These are phyloP conservation scores for Digitaria exilis DNA, from an alignment of 202 grass and related monocot genomes.

Conservation along the genomic window DNA sequence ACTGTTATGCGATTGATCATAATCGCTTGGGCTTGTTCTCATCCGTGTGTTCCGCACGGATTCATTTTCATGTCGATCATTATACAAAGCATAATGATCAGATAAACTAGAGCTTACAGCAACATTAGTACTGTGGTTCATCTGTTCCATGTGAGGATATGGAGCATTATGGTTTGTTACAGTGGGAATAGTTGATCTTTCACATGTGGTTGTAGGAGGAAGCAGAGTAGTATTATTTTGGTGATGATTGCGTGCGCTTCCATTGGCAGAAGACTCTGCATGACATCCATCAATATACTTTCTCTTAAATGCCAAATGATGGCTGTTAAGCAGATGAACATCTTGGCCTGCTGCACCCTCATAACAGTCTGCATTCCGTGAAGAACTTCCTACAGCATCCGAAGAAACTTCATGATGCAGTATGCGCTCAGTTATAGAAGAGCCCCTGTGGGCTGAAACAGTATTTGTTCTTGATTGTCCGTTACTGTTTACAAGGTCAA, in stretches of 20 bases:
- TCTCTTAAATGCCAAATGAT: conserved; percentile 51
- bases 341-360: conserved; percentile 26
- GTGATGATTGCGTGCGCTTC: conserved; percentile 40
- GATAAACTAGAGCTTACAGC: conserved; percentile 19
- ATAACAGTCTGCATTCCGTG: conserved; percentile 21
- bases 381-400: conserved; percentile 30
- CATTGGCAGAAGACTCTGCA: conserved; percentile 57
- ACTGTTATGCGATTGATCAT: conserved; percentile 46
- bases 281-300: conserved; percentile 49
- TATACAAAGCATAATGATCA: conserved; percentile 43
- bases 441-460: conserved; percentile 34
- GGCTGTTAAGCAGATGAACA: conserved; percentile 10
- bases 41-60: conserved; percentile 51
- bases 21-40: conserved; percentile 44
- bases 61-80: conserved; percentile 29
- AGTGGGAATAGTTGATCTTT: conserved; percentile 38
- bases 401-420: conserved; percentile 29
- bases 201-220: conserved; percentile 18
- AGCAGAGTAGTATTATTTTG: conserved; percentile 38
- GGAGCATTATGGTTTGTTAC: conserved; percentile 37
- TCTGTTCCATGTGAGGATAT: conserved; percentile 38
- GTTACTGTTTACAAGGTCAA: conserved; percentile 30
- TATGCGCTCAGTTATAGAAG: conserved; percentile 33
- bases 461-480: conserved; percentile 32
- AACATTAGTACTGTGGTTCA: conserved; percentile 28